Percentiles rank a stretch among this genome's conserved stretches.
Conservation (phyloP, 306 rosid species). For the barrel medic (Medicago truncatula) region MtrunA17r5.0-ANR NC_053042.1:415501-416000, state of each 20-base stretch:
- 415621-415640: background rate
- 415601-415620: conserved; percentile 4
- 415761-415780: background rate
- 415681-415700: conserved; percentile 16
- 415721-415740: conserved; percentile 1
- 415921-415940: conserved; percentile 58
- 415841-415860: conserved; percentile 44
- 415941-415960: conserved; percentile 67
- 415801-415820: conserved; percentile 4
- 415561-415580: no score
- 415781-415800: background rate
- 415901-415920: conserved; percentile 65
- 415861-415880: conserved; percentile 82
- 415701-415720: conserved; percentile 29
- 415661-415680: background rate
- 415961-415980: conserved; percentile 59
- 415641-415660: conserved; percentile 22
- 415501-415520: conserved; percentile 95
- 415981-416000: conserved; percentile 48
- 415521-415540: conserved; percentile 41
- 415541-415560: conserved; percentile 24
- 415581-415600: background rate
- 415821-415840: conserved; percentile 13
- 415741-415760: conserved; percentile 19
- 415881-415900: conserved; percentile 57